Conservation (phyloP, 192 early-diverging fungal genomes). For the Backusella australiensis region DNA sequence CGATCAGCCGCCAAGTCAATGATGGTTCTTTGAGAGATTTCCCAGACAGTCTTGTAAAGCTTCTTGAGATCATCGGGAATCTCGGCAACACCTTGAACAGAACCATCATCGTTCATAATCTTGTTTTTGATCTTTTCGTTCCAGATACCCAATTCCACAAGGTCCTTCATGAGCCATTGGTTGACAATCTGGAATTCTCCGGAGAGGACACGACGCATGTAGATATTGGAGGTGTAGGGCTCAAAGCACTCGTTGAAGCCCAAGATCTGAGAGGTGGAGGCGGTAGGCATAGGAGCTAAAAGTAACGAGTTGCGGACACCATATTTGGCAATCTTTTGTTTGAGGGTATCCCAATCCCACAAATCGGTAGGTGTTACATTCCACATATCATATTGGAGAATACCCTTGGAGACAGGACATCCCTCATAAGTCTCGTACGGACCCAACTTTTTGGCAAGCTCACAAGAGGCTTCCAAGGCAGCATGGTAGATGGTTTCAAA, state of each 20-base stretch:
- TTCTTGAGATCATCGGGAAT: conserved; percentile 87
- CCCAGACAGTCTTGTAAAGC: conserved; percentile 97
- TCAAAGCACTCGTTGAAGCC: conserved; percentile 99
- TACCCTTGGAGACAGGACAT: conserved; percentile 84
- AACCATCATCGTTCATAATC: conserved; percentile 91
- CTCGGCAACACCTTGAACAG: conserved; percentile 69
- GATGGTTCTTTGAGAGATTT: conserved; percentile 86
- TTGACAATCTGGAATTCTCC: conserved; percentile 99
- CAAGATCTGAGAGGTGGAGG: conserved; percentile 94
- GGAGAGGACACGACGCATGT: conserved; percentile 93
- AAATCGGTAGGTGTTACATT: conserved; percentile 71
- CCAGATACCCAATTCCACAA: conserved; percentile 92
- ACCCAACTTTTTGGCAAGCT: conserved; percentile 79
- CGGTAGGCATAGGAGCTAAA: conserved; percentile 97
- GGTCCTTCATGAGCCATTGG: conserved; percentile 91
- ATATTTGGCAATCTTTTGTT: conserved; percentile 70
- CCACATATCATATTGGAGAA: conserved; percentile 97
- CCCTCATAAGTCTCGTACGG: conserved; percentile 88
- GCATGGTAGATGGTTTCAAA: conserved; percentile 98
- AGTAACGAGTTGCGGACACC: conserved; percentile 96
- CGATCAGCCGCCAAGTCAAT: conserved; percentile 98
- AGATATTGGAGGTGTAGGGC: conserved; percentile 88
- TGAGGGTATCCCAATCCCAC: conserved; percentile 92
- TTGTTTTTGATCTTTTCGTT: conserved; percentile 91
- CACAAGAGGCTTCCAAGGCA: conserved; percentile 89